These are phyloP conservation scores for Yarrowia divulgata DNA, from an alignment of 805 yeast species.

Conservation along the genomic window DNA sequence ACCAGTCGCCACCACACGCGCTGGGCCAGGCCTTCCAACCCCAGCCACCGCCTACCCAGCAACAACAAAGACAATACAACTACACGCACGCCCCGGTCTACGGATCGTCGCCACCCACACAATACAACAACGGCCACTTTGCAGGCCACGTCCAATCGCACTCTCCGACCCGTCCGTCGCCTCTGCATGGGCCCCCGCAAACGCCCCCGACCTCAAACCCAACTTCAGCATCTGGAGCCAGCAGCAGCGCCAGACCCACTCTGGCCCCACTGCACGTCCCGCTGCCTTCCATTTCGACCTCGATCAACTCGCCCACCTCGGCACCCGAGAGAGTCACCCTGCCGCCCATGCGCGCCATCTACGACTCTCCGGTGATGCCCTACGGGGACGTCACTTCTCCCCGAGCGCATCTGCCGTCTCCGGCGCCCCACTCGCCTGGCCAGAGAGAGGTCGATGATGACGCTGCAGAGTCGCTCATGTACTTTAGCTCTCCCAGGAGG, in stretches of 20 bases:
- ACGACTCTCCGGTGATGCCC: neutral
- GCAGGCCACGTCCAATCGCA: neutral
- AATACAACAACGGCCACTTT: neutral
- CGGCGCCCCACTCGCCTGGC: conserved; percentile 7
- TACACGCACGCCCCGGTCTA: conserved; percentile 3
- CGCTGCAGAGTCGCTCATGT: conserved; percentile 17
- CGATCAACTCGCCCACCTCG: conserved; percentile 25
- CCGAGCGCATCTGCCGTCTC: conserved; percentile 19
- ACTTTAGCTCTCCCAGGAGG: conserved; percentile 15
- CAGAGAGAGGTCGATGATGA: conserved; percentile 18
- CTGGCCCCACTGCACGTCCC: conserved; percentile 21
- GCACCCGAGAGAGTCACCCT: conserved; percentile 23
- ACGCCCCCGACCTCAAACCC: conserved; percentile 10
- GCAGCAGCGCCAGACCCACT: neutral
- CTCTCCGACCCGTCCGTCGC: conserved; percentile 9
- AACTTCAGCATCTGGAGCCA: neutral
- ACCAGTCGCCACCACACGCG: neutral
- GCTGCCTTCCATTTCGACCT: conserved; percentile 21
- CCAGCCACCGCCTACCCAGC: neutral
- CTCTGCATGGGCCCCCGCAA: conserved; percentile 11
- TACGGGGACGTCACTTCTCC: conserved; percentile 14
- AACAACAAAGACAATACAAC: conserved; percentile 1
- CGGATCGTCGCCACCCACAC: neutral
- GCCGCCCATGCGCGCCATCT: conserved; percentile 24
- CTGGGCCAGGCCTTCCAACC: conserved; percentile 16